These are phyloP conservation scores for Purpureocillium lavendulum DNA, from an alignment of 2,329 filamentous ascomycete genomes.

Conservation along the genomic window DNA sequence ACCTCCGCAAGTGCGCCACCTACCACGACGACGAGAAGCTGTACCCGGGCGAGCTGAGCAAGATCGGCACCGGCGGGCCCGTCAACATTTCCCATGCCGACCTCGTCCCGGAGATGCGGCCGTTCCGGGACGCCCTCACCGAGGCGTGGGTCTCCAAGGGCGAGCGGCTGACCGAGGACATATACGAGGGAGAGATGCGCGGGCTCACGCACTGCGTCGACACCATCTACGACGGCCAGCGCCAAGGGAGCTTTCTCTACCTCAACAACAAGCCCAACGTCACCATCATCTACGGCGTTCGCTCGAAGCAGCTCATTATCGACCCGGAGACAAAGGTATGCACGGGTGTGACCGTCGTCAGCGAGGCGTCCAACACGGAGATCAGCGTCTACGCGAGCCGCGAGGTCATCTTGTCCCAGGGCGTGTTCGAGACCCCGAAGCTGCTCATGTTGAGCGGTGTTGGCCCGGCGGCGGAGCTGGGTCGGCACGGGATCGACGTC, in stretches of 20 bases:
- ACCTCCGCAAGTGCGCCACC: conserved; percentile 46
- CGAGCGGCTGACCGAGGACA: conserved; percentile 39
- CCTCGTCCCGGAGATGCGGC: conserved; percentile 40
- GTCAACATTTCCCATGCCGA: conserved; percentile 46
- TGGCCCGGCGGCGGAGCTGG: conserved; percentile 44
- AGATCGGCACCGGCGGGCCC: conserved; percentile 43
- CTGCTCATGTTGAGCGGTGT: conserved; percentile 58
- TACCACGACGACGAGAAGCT: conserved; percentile 46
- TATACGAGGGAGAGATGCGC: conserved; percentile 46
- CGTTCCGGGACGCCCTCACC: conserved; percentile 40
- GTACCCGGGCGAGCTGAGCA: conserved; percentile 34
- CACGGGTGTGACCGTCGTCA: conserved; percentile 35
- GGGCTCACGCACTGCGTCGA: conserved; percentile 46
- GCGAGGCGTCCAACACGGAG: conserved; percentile 26
- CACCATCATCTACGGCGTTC: conserved; percentile 36
- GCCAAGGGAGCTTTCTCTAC: conserved; percentile 42
- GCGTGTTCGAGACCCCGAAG: conserved; percentile 56
- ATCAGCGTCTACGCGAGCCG: conserved; percentile 36
- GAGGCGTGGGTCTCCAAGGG: conserved; percentile 47
- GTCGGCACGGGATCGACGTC: conserved; percentile 42
- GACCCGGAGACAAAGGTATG: conserved; percentile 29
- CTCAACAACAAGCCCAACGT: conserved; percentile 46
- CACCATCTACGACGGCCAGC: conserved; percentile 48
- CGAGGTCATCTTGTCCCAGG: conserved; percentile 40
- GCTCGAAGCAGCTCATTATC: conserved; percentile 46